These are phyloP conservation scores for Geotrichum bryndzae DNA, from an alignment of 1,139 yeast genomes.

Conservation along the genomic window DNA sequence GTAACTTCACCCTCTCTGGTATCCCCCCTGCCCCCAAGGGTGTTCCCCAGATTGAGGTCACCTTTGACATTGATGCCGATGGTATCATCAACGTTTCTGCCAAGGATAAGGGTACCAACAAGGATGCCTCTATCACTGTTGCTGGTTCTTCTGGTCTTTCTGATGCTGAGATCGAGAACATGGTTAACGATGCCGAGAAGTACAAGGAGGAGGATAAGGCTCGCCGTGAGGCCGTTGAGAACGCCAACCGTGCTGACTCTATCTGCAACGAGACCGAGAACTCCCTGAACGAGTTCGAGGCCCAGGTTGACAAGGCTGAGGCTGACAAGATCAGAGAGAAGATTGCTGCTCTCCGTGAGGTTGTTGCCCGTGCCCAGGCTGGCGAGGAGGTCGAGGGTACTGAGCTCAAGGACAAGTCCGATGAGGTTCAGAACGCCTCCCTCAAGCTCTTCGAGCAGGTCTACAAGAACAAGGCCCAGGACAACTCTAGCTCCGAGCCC, in stretches of 20 bases:
- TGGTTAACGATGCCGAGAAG: conserved; percentile 98
- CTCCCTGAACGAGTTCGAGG: conserved; percentile 91
- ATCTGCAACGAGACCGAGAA: conserved; percentile 93
- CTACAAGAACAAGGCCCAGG: conserved; percentile 62
- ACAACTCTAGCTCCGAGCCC: conserved; percentile 21
- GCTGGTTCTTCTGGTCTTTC: conserved; percentile 98
- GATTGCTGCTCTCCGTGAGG: conserved; percentile 76
- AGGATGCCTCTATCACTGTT: conserved; percentile 97
- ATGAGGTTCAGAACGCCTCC: conserved; percentile 87
- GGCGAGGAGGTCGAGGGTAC: conserved; percentile 82
- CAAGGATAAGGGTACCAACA: conserved; percentile 95
- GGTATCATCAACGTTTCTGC: conserved; percentile 99
- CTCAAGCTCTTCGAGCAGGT: conserved; percentile 92
- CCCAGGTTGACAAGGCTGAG: conserved; percentile 80
- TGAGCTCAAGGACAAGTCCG: conserved; percentile 87
- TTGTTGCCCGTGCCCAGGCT: conserved; percentile 88
- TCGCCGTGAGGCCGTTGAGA: conserved; percentile 87
- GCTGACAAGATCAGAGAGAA: conserved; percentile 79
- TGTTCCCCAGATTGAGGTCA: conserved; percentile 97
- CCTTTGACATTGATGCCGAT: conserved; percentile 96
- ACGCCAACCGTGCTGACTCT: conserved; percentile 96
- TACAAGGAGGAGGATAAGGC: conserved; percentile 95
- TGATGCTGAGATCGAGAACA: conserved; percentile 93
- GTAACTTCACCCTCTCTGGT: conserved; percentile 93
- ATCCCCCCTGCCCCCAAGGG: conserved; percentile 98